Percentiles rank a stretch among this genome's conserved stretches.
These are phyloP conservation scores for Castanea mollissima DNA, from an alignment of 306 rosid genomes.

Conservation along the genomic window DNA sequence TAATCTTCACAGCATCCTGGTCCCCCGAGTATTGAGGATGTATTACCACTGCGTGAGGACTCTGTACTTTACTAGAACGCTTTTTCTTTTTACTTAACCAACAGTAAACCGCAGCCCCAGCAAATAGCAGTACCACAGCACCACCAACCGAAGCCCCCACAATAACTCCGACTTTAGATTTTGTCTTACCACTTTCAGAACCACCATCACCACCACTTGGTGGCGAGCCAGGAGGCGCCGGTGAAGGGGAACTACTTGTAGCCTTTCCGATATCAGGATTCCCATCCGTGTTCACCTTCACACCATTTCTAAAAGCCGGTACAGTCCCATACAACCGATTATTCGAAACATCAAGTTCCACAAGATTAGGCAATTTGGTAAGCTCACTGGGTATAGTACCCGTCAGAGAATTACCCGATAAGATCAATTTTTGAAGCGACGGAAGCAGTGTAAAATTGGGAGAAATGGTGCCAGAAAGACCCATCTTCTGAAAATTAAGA, in stretches of 20 bases:
- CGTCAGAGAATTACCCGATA: slow-evolving; percentile 44
- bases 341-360: slow-evolving; percentile 54
- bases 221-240: neutral
- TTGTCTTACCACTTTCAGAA: slow-evolving; percentile 8
- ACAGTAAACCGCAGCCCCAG: slow-evolving; percentile 21
- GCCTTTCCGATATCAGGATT: slow-evolving; percentile 69
- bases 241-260: slow-evolving; percentile 13
- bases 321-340: slow-evolving; percentile 53
- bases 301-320: slow-evolving; percentile 41
- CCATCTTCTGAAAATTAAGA: slow-evolving; percentile 56
- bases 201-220: slow-evolving; percentile 5
- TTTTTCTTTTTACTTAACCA: slow-evolving; percentile 19
- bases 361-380: slow-evolving; percentile 37
- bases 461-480: slow-evolving; percentile 66
- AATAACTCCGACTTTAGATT: slow-evolving; percentile 10
- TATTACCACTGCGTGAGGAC: slow-evolving; percentile 20
- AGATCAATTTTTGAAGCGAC: slow-evolving; percentile 38
- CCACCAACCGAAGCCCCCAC: slow-evolving; percentile 37
- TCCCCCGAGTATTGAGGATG: slow-evolving; percentile 51
- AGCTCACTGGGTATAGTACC: slow-evolving; percentile 69
- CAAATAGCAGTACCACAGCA: slow-evolving; percentile 25
- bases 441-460: slow-evolving; percentile 43
- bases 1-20: slow-evolving; percentile 37
- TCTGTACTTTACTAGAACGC: slow-evolving; percentile 22
- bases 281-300: slow-evolving; percentile 39